Evolutionary conservation across 2,329 filamentous ascomycete genomes (phyloP), one percentile per base, ranked within the genome.

Genomic region (Fusarium pseudograminearum): DNA sequence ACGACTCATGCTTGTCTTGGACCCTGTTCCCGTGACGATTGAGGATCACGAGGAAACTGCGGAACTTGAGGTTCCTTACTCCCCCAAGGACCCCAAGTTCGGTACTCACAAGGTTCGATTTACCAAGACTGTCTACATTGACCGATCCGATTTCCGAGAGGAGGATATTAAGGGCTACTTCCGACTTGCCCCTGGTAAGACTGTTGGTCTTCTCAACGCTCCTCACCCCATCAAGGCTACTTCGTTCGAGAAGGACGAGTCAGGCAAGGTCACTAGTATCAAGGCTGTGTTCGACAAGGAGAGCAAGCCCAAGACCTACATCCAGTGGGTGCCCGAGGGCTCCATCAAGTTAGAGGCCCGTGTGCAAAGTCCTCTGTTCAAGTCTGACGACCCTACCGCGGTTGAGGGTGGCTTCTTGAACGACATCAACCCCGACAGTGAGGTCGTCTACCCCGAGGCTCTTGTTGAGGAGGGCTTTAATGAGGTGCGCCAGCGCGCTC

Each of bases 1-100:
- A 3, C 90, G 95, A 28, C 85, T 98, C 15, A 96, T 97, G 91
- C 85, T 98, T 31, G 89, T 98, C 4, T 86, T 97, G 22, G 93
- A 98, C 71, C 95, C 95, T 0, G 83, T 98, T 46, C 90, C 89
- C 34, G 89, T 98, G 15, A 84, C 93, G 31, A 93, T 98, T 62
- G 92, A 96, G 71, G 92, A 95, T 74, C 85, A 91, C 53, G 88
- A 92, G 31, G 80, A 70, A 47, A 73, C 78, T 9, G 67, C 78
- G 45, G 87, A 91, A 63, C 78, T 95, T 5, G 87, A 91, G 55
- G 79, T 95, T 11, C 93, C 94, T 0, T 97, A 97, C 81, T 92
- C 92, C 20, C 90, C 93, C 26, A 97, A 97, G 80, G 89, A 94
- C 71, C 86, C 91, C 3, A 84, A 83, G 18, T 88, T 91, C 79